Percentiles rank a stretch among this genome's conserved stretches.
These are phyloP conservation scores for Paraphaeosphaeria minitans DNA, from an alignment of 2,329 filamentous ascomycete genomes.

Conservation along the genomic window DNA sequence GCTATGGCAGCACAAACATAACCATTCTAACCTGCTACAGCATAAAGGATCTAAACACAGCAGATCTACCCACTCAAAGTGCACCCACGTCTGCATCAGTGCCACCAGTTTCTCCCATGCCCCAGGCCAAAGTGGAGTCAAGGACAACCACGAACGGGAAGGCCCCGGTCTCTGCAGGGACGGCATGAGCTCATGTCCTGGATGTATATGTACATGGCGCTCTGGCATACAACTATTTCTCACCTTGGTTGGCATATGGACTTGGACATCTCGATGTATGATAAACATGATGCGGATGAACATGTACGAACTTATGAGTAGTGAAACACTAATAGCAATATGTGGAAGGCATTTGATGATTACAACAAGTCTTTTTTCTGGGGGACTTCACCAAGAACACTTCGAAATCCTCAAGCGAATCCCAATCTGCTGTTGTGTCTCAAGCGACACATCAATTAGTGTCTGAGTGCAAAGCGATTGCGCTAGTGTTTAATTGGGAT, in stretches of 20 bases:
- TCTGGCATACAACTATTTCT: not conserved
- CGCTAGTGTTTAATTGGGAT: not conserved
- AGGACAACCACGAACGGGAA: slow-evolving; percentile 24
- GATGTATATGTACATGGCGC: not conserved
- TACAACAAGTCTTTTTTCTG: not conserved
- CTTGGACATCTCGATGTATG: not conserved
- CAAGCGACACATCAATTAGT: too few species aligned
- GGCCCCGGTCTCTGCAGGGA: slow-evolving; percentile 8
- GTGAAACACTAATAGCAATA: not conserved
- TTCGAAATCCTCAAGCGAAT: not conserved
- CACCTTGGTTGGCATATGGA: not conserved
- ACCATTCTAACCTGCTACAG: slow-evolving; percentile 23
- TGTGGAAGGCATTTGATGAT: not conserved
- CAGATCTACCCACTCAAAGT: slow-evolving; percentile 19
- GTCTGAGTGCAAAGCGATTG: too few species aligned
- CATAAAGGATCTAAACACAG: slow-evolving; percentile 30
- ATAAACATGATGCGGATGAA: not conserved
- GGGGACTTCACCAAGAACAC: not conserved
- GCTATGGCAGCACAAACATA: not conserved
- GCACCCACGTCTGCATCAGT: slow-evolving; percentile 28
- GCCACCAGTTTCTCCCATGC: slow-evolving; percentile 35
- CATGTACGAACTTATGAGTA: not conserved
- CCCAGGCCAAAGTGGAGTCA: slow-evolving; percentile 20
- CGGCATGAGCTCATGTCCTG: not conserved
- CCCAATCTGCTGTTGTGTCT: not conserved